A percentile compares a stretch with the other conserved stretches of the same genome.
Evolutionary conservation across 257 asterid genomes (phyloP).

Genomic region (Gardenia jasminoides): DNA sequence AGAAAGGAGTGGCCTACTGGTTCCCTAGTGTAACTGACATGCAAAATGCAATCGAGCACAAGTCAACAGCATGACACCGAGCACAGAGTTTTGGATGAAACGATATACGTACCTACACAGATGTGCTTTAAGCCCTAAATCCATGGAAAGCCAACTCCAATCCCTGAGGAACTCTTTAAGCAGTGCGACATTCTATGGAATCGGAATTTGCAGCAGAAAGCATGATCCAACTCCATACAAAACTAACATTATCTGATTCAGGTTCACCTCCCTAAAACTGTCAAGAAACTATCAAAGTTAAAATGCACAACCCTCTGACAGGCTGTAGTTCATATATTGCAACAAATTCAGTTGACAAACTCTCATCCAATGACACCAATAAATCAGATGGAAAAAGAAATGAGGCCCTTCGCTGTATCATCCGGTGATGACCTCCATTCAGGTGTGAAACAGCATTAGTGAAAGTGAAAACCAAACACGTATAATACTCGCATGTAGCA

Average conservation of each 20-base stretch:
- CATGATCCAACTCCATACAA: no score
- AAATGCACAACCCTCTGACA: not conserved
- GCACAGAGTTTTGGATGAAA: not conserved
- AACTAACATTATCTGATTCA: not conserved
- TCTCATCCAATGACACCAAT: not conserved
- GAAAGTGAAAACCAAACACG: not conserved
- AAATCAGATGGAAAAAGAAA: not conserved
- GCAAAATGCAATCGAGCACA: not conserved
- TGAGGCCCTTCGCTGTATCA: not conserved
- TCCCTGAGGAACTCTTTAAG: not conserved
- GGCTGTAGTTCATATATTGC: not conserved
- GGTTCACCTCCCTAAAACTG: not conserved
- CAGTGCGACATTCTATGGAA: not conserved
- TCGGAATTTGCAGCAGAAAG: no score
- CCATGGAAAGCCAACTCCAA: not conserved
- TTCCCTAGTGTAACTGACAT: not conserved
- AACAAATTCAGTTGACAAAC: not conserved
- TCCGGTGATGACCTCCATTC: not conserved
- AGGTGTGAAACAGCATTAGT: not conserved
- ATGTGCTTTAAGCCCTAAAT: not conserved
- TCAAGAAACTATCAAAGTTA: not conserved
- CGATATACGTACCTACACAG: not conserved
- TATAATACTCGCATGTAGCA: no score
- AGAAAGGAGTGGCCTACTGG: not conserved
- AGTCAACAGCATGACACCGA: not conserved